Evolutionary conservation across 2,329 filamentous ascomycete genomes (phyloP).

Genomic region (Thielaviopsis punctulata): DNA sequence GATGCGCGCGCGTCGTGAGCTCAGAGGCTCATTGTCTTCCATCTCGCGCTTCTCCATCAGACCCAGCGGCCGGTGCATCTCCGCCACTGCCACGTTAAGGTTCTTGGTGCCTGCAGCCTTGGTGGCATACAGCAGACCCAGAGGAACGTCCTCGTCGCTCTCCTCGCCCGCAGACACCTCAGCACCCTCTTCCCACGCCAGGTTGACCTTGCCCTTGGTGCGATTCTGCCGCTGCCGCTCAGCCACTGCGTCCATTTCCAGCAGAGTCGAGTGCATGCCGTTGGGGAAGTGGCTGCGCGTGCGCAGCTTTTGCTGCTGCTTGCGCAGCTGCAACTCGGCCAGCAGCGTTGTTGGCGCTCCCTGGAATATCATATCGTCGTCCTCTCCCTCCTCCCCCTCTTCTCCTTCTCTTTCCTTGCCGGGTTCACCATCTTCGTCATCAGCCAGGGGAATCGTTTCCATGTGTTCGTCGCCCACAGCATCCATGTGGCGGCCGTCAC

Average conservation of each 20-base stretch:
- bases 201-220: constrained; percentile 56
- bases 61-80: constrained; percentile 49
- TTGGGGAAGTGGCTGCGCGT: constrained; percentile 51
- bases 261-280: constrained; percentile 77
- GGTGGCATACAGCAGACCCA: constrained; percentile 60
- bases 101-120: constrained; percentile 34
- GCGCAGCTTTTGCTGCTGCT: constrained; percentile 69
- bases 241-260: constrained; percentile 80
- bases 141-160: constrained; percentile 71
- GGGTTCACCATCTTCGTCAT: constrained; percentile 16
- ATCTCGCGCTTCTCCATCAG: constrained; percentile 66
- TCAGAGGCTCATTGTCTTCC: constrained; percentile 85
- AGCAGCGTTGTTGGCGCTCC: constrained; percentile 78
- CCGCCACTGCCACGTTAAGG: constrained; percentile 29
- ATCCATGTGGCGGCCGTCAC: constrained; percentile 3
- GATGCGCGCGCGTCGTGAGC: constrained; percentile 56
- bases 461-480: constrained; percentile 5
- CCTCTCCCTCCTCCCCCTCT: constrained; percentile 28
- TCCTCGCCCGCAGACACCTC: constrained; percentile 27
- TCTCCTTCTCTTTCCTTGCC: constrained; percentile 24
- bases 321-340: constrained; percentile 80
- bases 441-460: constrained; percentile 13
- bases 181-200: constrained; percentile 71
- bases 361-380: constrained; percentile 35
- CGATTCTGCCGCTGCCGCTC: constrained; percentile 66